Base-by-base conservation (phyloP, 495 filamentous ascomycete genomes). In the Hypoxylon intermedium region DNA sequence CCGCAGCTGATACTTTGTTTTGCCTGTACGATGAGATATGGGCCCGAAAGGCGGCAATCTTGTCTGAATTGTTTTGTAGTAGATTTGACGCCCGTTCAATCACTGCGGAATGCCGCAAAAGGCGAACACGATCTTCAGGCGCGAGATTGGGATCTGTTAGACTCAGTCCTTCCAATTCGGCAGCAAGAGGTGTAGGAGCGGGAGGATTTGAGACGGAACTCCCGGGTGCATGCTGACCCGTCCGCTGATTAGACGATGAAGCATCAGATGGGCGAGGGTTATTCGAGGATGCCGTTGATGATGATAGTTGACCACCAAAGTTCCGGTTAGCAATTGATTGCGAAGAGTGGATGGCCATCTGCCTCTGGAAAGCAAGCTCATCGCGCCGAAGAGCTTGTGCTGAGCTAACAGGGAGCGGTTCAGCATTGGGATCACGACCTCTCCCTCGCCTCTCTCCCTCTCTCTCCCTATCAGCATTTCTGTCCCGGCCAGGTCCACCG, bases 361-460 rank as follows among this genome's bases (percentile, higher is more conserved):
- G 91, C 37, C 95, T 81, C 65, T 97, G 93, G 68, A 92, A 96
- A 26, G 95, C 95, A 21, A 97, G 75, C 71, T 98, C 90, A 61
- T 93, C 94, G 74, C 94, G 77, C 57, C 87, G 79, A 73, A 97
- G 70, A 7, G 92, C 90, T 53, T 94, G 92, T 0, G 90, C 91
- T 34, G 88, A 90, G 23, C 90, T 91, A 6, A 80, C 75, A 6
- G 92, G 91, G 12, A 93, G 69, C 19, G 90, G 77, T 50, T 97
- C 93, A 1, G 90, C 79, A 69, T 93, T 94, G 5, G 79, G 77
- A 57, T 85, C 83, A 19, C 80, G 74, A 11, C 77, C 80, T 31
- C 81, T 76, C 21, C 78, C 70, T 21, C 83, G 63, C n/a, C 80
- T 77, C 40, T 78, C 69, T n/a, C 79, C 72, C 31, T 74, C 78